A percentile compares a stretch with the other conserved stretches of the same genome.
phyloP scores from a whole-genome alignment of 148 eudicot genomes.

The Rhododendron simsii region DNA sequence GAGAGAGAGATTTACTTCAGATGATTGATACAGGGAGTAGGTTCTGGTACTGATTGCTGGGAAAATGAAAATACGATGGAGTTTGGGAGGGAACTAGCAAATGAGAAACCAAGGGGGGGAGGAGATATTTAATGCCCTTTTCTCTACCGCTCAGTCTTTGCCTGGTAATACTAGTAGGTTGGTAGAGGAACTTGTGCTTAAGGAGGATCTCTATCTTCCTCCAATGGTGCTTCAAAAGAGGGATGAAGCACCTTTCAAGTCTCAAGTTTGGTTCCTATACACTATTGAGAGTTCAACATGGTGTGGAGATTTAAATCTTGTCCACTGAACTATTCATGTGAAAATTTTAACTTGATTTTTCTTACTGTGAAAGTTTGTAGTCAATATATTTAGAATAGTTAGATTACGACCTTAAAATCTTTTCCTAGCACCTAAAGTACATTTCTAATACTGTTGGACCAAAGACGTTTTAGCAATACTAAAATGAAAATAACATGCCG shows the following conservation, averaged over 20 bases:
- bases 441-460: too few relatives aligned
- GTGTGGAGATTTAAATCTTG: background rate
- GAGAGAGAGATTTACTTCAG: background rate
- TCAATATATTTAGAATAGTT: too few relatives aligned
- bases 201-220: background rate
- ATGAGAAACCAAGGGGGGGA: background rate
- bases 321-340: too few relatives aligned
- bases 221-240: background rate
- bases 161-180: background rate
- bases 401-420: too few relatives aligned
- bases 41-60: background rate
- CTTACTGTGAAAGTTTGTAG: too few relatives aligned
- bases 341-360: too few relatives aligned
- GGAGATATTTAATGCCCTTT: background rate
- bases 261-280: background rate
- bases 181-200: conserved; percentile 1
- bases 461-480: too few relatives aligned
- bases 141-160: background rate
- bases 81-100: background rate
- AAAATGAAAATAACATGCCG: background rate
- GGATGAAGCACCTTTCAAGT: background rate
- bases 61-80: background rate
- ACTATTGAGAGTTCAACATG: background rate
- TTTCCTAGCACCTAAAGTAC: background rate
- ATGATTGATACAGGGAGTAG: background rate